A percentile compares a stretch with the other conserved stretches of the same genome.
These are phyloP conservation scores for Saccharomycopsis sp. DNA, from an alignment of 805 yeast species.

Conservation along the genomic window DNA sequence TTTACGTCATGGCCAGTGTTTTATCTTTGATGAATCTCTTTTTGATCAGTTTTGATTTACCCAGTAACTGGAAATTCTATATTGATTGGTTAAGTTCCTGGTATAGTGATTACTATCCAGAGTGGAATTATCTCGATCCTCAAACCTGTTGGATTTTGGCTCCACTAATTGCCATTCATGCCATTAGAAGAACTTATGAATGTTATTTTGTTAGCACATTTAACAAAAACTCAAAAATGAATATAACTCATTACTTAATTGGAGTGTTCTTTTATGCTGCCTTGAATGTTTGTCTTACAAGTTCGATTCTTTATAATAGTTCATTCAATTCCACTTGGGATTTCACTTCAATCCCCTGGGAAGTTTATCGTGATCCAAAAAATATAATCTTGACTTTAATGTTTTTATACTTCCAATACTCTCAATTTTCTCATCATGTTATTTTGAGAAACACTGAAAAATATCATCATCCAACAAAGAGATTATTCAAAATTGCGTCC, in stretches of 20 bases:
- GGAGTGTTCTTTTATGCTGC: slow-evolving; percentile 51
- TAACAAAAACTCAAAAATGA: slow-evolving; percentile 41
- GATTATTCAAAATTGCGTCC: slow-evolving; percentile 39
- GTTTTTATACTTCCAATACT: slow-evolving; percentile 28
- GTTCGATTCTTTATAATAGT: not conserved
- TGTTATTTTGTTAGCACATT: slow-evolving; percentile 40
- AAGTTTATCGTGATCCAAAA: not conserved
- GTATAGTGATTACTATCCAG: not conserved
- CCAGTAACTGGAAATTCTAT: not conserved
- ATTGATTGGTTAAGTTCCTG: not conserved
- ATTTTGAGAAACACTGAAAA: slow-evolving; percentile 38
- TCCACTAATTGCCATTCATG: slow-evolving; percentile 33
- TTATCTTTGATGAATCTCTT: slow-evolving; percentile 20
- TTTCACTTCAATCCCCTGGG: not conserved
- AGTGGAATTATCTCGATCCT: not conserved
- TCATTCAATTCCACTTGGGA: no score
- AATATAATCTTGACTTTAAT: slow-evolving; percentile 16
- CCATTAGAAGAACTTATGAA: slow-evolving; percentile 45
- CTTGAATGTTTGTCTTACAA: slow-evolving; percentile 24
- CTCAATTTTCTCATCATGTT: slow-evolving; percentile 30
- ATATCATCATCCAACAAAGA: slow-evolving; percentile 43
- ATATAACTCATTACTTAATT: slow-evolving; percentile 53
- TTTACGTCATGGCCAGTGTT: slow-evolving; percentile 38
- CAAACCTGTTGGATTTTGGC: not conserved
- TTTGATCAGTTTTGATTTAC: not conserved